A percentile compares a stretch with the other conserved stretches of the same genome.
phyloP scores from a whole-genome alignment of 2,329 filamentous ascomycete genomes.

The Paraphaeosphaeria minitans region DNA sequence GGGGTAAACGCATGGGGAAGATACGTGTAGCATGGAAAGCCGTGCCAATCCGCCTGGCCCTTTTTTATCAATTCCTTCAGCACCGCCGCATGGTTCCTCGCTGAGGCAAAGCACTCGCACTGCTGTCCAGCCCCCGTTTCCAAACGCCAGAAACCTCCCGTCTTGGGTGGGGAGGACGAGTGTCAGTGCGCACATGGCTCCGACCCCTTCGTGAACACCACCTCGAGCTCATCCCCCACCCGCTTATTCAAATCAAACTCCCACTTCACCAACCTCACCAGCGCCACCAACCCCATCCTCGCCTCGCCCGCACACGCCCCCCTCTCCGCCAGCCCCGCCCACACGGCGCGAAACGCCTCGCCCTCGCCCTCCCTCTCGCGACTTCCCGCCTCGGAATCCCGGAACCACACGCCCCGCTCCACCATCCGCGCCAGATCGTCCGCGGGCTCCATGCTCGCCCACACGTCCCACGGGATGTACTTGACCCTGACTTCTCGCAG shows the following conservation, averaged over 20 bases:
- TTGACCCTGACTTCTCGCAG: slow-evolving; percentile 32
- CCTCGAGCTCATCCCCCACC: slow-evolving; percentile 42
- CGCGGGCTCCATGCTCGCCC: slow-evolving; percentile 41
- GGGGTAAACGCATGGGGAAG: too few relatives aligned
- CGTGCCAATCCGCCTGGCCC: too few relatives aligned
- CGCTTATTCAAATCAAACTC: slow-evolving; percentile 37
- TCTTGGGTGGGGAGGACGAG: too few relatives aligned
- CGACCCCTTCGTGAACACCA: slow-evolving; percentile 31
- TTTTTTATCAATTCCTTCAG: too few relatives aligned
- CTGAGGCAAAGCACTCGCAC: too few relatives aligned
- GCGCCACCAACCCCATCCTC: slow-evolving; percentile 21
- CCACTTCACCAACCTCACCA: slow-evolving; percentile 35
- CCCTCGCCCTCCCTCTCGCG: slow-evolving; percentile 34
- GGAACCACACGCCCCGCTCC: slow-evolving; percentile 37
- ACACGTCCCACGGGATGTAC: slow-evolving; percentile 42
- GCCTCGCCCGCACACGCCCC: slow-evolving; percentile 18
- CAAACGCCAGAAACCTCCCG: too few relatives aligned
- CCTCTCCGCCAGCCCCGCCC: slow-evolving; percentile 25
- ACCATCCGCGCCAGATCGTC: slow-evolving; percentile 36
- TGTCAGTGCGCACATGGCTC: not conserved
- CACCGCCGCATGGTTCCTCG: too few relatives aligned
- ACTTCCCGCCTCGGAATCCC: slow-evolving; percentile 21
- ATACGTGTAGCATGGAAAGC: too few relatives aligned
- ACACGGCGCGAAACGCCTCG: slow-evolving; percentile 39
- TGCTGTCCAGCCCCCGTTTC: too few relatives aligned